Evolutionary conservation across 441 rosid genomes (phyloP).

Genomic region (Monsonia emarginata): DNA sequence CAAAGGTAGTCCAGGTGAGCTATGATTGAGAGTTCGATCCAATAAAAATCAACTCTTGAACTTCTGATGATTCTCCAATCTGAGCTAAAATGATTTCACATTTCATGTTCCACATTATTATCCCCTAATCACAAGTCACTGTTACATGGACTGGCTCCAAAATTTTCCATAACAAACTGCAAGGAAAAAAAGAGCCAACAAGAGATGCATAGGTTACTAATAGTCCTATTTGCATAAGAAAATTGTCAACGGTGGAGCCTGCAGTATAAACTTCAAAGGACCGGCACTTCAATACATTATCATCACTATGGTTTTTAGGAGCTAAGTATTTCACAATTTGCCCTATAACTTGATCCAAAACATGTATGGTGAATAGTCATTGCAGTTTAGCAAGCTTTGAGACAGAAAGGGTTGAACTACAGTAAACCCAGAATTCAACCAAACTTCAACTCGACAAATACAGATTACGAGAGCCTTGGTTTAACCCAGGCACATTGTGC

Average conservation of each 20-base stretch:
- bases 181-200: neutral
- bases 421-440: neutral
- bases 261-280: neutral
- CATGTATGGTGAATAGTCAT: neutral
- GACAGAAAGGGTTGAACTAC: neutral
- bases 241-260: neutral
- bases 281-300: neutral
- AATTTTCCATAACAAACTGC: neutral
- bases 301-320: neutral
- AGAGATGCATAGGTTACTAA: neutral
- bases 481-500: neutral
- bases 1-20: neutral
- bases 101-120: neutral
- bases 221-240: neutral
- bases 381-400: neutral
- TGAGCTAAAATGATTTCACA: neutral
- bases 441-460: neutral
- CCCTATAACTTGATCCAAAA: constrained; percentile 1
- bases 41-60: neutral
- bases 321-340: neutral
- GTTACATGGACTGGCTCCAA: neutral
- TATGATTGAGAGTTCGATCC: neutral
- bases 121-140: neutral
- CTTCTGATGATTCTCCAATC: neutral
- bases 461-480: neutral